These are phyloP conservation scores for Linnemannia exigua DNA, from an alignment of 192 early-diverging fungal species.

Conservation along the genomic window DNA sequence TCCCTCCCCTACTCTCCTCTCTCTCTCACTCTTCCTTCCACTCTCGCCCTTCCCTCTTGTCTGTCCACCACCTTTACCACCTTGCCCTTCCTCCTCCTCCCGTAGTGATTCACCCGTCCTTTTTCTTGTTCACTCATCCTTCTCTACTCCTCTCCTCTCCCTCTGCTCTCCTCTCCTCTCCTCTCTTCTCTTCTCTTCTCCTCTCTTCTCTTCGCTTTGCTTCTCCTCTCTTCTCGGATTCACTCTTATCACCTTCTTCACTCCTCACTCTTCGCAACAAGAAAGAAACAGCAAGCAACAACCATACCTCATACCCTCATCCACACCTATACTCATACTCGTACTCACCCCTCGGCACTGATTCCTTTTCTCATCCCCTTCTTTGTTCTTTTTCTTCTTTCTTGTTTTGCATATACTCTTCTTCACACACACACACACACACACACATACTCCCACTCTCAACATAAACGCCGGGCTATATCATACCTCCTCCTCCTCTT, in stretches of 20 bases:
- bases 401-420: too few species aligned
- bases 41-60: background rate
- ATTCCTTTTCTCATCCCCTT: background rate
- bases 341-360: background rate
- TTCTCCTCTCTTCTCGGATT: background rate
- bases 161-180: background rate
- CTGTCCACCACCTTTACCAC: background rate
- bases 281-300: too few species aligned
- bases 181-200: background rate
- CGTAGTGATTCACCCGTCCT: background rate
- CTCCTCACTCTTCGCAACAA: background rate
- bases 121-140: background rate
- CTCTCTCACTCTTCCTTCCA: background rate
- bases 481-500: background rate
- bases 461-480: background rate
- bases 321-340: too few species aligned
- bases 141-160: background rate
- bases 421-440: too few species aligned
- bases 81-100: background rate
- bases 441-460: too few species aligned
- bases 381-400: too few species aligned
- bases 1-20: background rate
- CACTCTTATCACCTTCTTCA: too few species aligned
- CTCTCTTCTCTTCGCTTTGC: background rate
- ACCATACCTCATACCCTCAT: too few species aligned